Evolutionary conservation across 1,284 basidiomycete species (phyloP), one percentile per base, ranked within the genome.

Genomic region (Irpex lacteus): DNA sequence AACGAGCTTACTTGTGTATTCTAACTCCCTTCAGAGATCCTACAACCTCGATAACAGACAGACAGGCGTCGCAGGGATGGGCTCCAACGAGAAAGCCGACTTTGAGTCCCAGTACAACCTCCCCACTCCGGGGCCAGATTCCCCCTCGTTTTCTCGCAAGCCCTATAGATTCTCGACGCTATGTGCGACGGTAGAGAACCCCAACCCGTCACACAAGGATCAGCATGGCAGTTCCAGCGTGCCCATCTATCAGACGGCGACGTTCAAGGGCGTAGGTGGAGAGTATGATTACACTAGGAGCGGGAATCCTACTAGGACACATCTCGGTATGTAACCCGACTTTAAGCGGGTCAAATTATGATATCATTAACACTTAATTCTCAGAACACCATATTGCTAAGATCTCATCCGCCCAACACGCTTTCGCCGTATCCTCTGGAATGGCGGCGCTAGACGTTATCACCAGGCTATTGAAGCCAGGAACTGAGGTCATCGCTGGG

Each of bases 391-490:
- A 98, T 75, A 85, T 98, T 62, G 96, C 96, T 58, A 95, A 97
- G 79, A 94, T 98, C 70, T 97, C 95, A 44, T 92, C 91, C 50
- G 95, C 95, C 5, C 80, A 82, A 6, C 89, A 96, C 83, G 93
- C 94, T 2, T 95, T 97, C 74, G 88, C 91, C 26, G 95, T 99
- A 5, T 93, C 94, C 6, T 97, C 95, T 7, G 98, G 98, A 65
- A 99, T 99, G 98, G 96, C 97, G 15, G 96, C 96, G 15, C 85
- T 99, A 60, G 98, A 99, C 75, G 88, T 97, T 63, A 98, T 99
- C 71, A 87, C 98, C 54, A 91, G 98, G 55, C 76, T 98, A 47
- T 88, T 99, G 70, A 97, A 96, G 79, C 95, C 97, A 1, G 95
- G 95, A 21, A 92, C 96, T 77, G 92, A 96, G 73, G 88, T 99